These are phyloP conservation scores for Ceratobasidium papillatum DNA, from an alignment of 1,284 basidiomycete species.

Conservation along the genomic window DNA sequence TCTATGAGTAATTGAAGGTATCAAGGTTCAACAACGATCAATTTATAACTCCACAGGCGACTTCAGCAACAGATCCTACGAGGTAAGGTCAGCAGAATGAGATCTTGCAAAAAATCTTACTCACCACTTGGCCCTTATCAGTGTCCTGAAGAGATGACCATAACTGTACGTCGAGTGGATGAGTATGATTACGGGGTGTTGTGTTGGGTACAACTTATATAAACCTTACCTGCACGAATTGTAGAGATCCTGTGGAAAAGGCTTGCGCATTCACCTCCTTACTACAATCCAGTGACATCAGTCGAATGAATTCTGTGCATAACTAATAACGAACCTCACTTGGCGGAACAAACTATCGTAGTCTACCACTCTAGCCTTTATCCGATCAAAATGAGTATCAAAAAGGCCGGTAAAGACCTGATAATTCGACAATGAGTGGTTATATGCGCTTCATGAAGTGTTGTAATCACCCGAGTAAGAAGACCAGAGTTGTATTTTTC, in stretches of 20 bases:
- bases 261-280: neutral
- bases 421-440: neutral
- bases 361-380: neutral
- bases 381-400: neutral
- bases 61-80: neutral
- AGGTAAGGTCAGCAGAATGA: no score
- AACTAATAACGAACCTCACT: neutral
- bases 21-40: no score
- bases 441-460: neutral
- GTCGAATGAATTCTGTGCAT: neutral
- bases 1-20: no score
- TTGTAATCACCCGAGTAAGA: neutral
- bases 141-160: neutral
- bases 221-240: neutral
- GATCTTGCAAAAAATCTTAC: neutral
- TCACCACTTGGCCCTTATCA: neutral
- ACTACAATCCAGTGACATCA: neutral
- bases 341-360: neutral
- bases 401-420: neutral
- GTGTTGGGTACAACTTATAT: neutral
- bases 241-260: neutral
- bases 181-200: no score
- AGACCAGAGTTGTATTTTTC: neutral
- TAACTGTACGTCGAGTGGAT: neutral
- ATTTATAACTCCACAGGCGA: neutral